Evolutionary conservation across 2,329 filamentous ascomycete species (phyloP), one percentile per base, ranked within the genome.

Genomic region (Ophiostoma australiae): DNA sequence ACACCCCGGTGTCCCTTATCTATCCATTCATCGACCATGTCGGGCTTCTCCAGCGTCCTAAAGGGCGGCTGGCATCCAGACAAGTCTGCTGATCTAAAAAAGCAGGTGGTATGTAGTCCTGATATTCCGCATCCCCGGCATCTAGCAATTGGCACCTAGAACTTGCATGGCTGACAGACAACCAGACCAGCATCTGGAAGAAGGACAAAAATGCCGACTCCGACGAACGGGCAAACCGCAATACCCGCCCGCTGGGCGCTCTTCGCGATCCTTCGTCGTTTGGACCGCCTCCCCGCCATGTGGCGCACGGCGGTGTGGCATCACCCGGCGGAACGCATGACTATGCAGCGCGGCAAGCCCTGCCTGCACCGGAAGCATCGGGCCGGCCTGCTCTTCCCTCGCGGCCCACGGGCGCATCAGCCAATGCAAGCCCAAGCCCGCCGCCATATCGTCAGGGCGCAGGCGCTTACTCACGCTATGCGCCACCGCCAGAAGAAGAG

Each of bases 241-340:
- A 80, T 65, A 80, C 86, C 41, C 83, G 84, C 20, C 93, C 93
- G 1, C 81, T 96, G 63, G 84, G 88, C 10, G 84, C 87, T 3
- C 84, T 97, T 39, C 89, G 88, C 77, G 93, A 97, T 77, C 93
- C 92, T 0, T 79, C 87, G 0, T 86, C 88, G 20, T 97, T 97
- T 78, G 92, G 87, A 1, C 92, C 93, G 33, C 93, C 93, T 35
- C 93, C 93, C 0, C 94, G 87, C 76, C 90, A 86, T 73, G 79
- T 77, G 15, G 76, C 76, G 20, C 67, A 70, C 39, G 52, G 70
- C 37, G 70, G 74, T 39, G 74, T 74, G 48, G 68, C 75, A 65
- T 70, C 69, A 67, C 75, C 20, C 71, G 74, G 17, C 71, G 52
- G n/a, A 4, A 55, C n/a, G 1, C 52, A 55, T 23, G 20, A 55